These are phyloP conservation scores for Pisolithus sp. DNA, from an alignment of 768 basidiomycete genomes.

Conservation along the genomic window DNA sequence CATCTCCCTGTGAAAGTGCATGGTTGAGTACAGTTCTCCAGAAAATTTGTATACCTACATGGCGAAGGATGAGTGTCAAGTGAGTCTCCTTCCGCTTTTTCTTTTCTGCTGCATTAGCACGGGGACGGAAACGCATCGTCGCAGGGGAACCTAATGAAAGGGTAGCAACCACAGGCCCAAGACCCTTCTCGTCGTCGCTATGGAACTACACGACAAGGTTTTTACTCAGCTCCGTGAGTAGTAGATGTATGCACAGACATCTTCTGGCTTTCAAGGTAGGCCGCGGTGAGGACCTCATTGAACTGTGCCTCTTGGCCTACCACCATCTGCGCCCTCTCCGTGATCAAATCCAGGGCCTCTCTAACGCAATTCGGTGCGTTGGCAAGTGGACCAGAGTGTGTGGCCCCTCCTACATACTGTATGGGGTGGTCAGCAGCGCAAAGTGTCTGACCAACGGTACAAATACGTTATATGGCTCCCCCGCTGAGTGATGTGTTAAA, in stretches of 20 bases:
- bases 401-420: slow-evolving; percentile 80
- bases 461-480: slow-evolving; percentile 69
- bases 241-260: slow-evolving; percentile 55
- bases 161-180: slow-evolving; percentile 69
- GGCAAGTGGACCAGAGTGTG: slow-evolving; percentile 61
- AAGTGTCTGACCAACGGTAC: background rate
- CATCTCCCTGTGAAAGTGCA: slow-evolving; percentile 51
- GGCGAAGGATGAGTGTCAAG: slow-evolving; percentile 56
- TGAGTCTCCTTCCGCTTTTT: slow-evolving; percentile 25
- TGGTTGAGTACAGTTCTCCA: background rate
- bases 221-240: background rate
- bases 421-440: slow-evolving; percentile 5
- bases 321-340: slow-evolving; percentile 44
- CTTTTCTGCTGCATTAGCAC: slow-evolving; percentile 30
- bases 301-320: slow-evolving; percentile 39
- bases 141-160: slow-evolving; percentile 76
- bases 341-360: slow-evolving; percentile 53
- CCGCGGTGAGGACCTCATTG: slow-evolving; percentile 77
- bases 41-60: slow-evolving; percentile 38
- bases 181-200: slow-evolving; percentile 67
- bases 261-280: slow-evolving; percentile 79
- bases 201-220: slow-evolving; percentile 50
- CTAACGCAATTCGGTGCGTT: slow-evolving; percentile 52
- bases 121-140: slow-evolving; percentile 70
- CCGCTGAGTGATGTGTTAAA: slow-evolving; percentile 39